phyloP scores from a whole-genome alignment of 148 eudicot genomes.

The Chenopodium album region DNA sequence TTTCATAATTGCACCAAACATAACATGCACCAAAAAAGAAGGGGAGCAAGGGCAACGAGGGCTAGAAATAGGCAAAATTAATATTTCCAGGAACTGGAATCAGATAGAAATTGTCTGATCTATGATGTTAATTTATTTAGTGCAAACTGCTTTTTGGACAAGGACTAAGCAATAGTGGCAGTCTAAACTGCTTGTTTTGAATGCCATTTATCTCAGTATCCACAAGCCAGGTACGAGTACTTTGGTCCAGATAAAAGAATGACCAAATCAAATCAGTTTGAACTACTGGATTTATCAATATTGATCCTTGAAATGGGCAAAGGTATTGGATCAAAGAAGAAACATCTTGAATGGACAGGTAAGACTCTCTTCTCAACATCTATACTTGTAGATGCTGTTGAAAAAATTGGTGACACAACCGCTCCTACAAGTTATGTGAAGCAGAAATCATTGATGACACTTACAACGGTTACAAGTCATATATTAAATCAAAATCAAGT shows the following conservation, averaged over 20 bases:
- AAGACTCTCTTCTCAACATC: not conserved
- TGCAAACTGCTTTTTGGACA: not conserved
- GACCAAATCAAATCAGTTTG: not conserved
- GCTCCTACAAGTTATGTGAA: not conserved
- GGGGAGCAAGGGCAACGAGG: not conserved
- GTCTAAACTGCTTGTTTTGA: too few species aligned
- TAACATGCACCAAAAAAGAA: not conserved
- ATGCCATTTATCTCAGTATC: not conserved
- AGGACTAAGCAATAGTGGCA: not conserved
- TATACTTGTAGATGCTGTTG: not conserved
- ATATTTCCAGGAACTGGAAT: not conserved
- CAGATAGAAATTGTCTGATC: not conserved
- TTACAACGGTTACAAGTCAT: not conserved
- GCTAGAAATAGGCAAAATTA: not conserved
- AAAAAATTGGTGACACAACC: not conserved
- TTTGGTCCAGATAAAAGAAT: not conserved
- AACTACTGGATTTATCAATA: not conserved
- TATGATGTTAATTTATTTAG: not conserved
- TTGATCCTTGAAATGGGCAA: too few species aligned
- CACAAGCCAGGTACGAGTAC: not conserved
- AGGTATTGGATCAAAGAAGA: not conserved
- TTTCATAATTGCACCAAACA: not conserved
- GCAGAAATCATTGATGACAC: not conserved
- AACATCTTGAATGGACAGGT: slow-evolving; percentile 3
- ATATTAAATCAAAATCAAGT: not conserved